phyloP scores from a whole-genome alignment of 257 asterid genomes.

The Knoxia roxburghii region DNA sequence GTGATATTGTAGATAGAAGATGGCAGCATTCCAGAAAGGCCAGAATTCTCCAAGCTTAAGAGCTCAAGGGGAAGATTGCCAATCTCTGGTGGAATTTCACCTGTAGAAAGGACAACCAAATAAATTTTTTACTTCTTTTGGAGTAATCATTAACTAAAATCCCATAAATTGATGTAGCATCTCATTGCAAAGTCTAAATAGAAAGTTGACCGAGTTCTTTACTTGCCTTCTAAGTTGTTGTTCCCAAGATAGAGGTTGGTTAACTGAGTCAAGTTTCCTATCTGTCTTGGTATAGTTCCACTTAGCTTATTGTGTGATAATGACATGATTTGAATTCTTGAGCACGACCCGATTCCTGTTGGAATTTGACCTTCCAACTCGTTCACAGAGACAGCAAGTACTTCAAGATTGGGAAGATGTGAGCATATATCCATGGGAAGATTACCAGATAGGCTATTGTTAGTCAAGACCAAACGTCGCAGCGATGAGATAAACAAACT shows the following conservation, averaged over 20 bases:
- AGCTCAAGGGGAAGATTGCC: constrained; percentile 18
- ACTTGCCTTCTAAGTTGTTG: constrained; percentile 31
- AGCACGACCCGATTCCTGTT: constrained; percentile 17
- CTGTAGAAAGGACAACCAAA: constrained; percentile 8
- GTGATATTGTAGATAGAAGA: constrained; percentile 21
- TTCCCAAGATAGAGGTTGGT: constrained; percentile 22
- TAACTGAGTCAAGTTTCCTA: constrained; percentile 30
- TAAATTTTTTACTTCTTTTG: too few species aligned
- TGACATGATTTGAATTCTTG: constrained; percentile 19
- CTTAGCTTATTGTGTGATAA: constrained; percentile 26
- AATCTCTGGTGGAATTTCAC: constrained; percentile 20
- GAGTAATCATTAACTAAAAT: too few species aligned
- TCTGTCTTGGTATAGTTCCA: constrained; percentile 31
- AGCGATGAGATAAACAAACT: constrained; percentile 19
- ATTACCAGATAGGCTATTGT: constrained; percentile 23
- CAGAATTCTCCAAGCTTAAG: constrained; percentile 18
- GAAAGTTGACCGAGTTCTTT: neutral
- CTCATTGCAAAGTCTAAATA: neutral
- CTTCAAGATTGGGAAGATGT: constrained; percentile 13
- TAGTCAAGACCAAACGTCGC: constrained; percentile 7
- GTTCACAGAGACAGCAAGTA: constrained; percentile 16
- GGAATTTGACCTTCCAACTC: constrained; percentile 29
- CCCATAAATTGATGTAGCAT: too few species aligned
- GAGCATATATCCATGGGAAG: constrained; percentile 20
- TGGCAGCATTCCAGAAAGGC: constrained; percentile 24